Percentiles rank a stretch among this genome's conserved stretches.
phyloP scores from a whole-genome alignment of 768 basidiomycete genomes.

The Russula dissimulans region DNA sequence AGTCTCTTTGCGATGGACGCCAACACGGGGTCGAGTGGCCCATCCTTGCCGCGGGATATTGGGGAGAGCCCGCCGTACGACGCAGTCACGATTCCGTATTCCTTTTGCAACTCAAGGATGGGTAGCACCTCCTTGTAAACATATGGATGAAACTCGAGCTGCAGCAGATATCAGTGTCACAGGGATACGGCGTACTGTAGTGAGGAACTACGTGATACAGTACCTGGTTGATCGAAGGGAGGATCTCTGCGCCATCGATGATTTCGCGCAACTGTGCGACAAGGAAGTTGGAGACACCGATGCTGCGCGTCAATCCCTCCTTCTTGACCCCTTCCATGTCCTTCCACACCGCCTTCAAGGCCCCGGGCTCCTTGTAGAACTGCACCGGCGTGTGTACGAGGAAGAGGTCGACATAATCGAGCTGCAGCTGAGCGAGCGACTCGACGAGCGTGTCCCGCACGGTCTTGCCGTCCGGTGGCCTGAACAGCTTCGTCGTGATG shows the following conservation, averaged over 20 bases:
- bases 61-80: constrained; percentile 36
- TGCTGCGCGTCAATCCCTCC: constrained; percentile 32
- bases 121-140: constrained; percentile 35
- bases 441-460: constrained; percentile 31
- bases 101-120: constrained; percentile 28
- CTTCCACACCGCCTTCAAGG: constrained; percentile 34
- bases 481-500: constrained; percentile 35
- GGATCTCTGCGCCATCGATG: constrained; percentile 34
- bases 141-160: constrained; percentile 50
- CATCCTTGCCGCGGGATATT: constrained; percentile 28
- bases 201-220: neutral
- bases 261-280: constrained; percentile 36
- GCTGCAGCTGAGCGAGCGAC: constrained; percentile 33
- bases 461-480: constrained; percentile 25
- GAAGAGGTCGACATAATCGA: constrained; percentile 37
- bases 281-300: constrained; percentile 51
- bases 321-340: constrained; percentile 34
- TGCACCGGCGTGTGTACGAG: constrained; percentile 33
- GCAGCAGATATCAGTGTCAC: neutral
- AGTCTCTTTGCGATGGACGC: constrained; percentile 25
- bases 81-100: constrained; percentile 32
- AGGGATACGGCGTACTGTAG: neutral
- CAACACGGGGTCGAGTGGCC: constrained; percentile 34
- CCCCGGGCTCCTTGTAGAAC: constrained; percentile 16
- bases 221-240: constrained; percentile 49